Evolutionary conservation across 768 basidiomycete genomes (phyloP).

Genomic region (Clitopilus passeckerianus): DNA sequence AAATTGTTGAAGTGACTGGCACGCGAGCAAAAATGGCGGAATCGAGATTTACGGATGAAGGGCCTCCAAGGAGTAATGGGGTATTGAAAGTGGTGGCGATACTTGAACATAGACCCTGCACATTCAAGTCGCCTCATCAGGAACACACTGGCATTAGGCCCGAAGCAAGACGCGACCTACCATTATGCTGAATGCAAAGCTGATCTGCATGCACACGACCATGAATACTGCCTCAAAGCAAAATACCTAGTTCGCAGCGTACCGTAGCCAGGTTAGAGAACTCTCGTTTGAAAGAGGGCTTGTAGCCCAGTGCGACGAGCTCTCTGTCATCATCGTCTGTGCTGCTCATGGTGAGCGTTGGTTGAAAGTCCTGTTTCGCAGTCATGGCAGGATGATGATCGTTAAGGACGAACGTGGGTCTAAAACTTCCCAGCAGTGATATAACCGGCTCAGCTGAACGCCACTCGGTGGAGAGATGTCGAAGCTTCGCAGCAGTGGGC

Average conservation of each 20-base stretch:
- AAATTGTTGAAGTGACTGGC: neutral
- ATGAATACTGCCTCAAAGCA: too few species aligned
- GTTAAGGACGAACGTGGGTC: neutral
- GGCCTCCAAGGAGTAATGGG: slow-evolving; percentile 63
- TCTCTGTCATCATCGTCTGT: slow-evolving; percentile 59
- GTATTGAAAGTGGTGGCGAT: slow-evolving; percentile 79
- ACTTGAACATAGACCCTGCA: slow-evolving; percentile 68
- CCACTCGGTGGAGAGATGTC: neutral
- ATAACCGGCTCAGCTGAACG: neutral
- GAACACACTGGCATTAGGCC: neutral
- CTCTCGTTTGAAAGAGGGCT: slow-evolving; percentile 80
- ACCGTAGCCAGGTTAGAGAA: slow-evolving; percentile 82
- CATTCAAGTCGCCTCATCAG: neutral
- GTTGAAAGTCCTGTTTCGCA: neutral
- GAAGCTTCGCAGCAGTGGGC: neutral
- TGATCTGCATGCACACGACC: slow-evolving; percentile 37
- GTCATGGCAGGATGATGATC: slow-evolving; percentile 6
- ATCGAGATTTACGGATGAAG: slow-evolving; percentile 47
- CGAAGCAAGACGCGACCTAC: slow-evolving; percentile 16
- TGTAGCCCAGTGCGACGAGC: slow-evolving; percentile 64
- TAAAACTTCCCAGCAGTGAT: neutral
- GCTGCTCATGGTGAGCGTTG: slow-evolving; percentile 14
- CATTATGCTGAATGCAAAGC: slow-evolving; percentile 80
- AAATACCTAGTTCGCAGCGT: slow-evolving; percentile 12
- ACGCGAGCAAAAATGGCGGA: neutral